Base-by-base conservation (phyloP, 768 basidiomycete genomes). In the Agaricus subrufescens region DNA sequence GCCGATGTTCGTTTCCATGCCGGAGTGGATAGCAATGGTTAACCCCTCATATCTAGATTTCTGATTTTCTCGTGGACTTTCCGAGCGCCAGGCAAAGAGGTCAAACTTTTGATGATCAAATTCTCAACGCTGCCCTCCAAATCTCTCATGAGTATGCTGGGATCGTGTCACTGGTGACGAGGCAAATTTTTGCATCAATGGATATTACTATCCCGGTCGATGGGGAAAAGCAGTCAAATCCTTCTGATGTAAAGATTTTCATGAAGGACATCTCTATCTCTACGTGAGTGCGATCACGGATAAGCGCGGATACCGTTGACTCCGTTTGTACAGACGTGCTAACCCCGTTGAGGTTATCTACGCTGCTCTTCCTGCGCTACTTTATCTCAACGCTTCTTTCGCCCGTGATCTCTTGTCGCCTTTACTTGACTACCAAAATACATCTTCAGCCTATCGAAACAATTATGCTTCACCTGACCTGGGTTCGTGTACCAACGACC, bases 261-360 rank as follows among this genome's bases (percentile, higher is more conserved):
- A 71, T 82, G 69, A 80, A 75, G 62, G 75, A 81, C 71, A 62
- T 69, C 9, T 78, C 79, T 53, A 53, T 70, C 61, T 54, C 76
- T 60, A 64, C 63, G 66, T 75, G 68, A 30, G 71, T 76, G 56
- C 54, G 10, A 9, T n/a, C 1, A 27, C 12, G 23, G 31, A 47
- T 27, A 31, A 12, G 5, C 40, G 5, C 10, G 8, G 12, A n/a
- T 46, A 7, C 29, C 6, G 39, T 31, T 52, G 15, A 56, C 3
- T 6, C 31, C 31, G 12, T 30, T 39, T 42, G 45, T 19, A 27
- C 52, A 52, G 63, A 25, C 65, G 75, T 26, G 73, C 71, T 8
- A 81, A 76, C 59, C 73, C 79, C 0, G 73, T 78, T 4, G 79
- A 82, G 43, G 72, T 69, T 3, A 70, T 80, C 25, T 80, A 71